Conservation (phyloP, 495 filamentous ascomycete genomes). For the Podospora comata region DNA sequence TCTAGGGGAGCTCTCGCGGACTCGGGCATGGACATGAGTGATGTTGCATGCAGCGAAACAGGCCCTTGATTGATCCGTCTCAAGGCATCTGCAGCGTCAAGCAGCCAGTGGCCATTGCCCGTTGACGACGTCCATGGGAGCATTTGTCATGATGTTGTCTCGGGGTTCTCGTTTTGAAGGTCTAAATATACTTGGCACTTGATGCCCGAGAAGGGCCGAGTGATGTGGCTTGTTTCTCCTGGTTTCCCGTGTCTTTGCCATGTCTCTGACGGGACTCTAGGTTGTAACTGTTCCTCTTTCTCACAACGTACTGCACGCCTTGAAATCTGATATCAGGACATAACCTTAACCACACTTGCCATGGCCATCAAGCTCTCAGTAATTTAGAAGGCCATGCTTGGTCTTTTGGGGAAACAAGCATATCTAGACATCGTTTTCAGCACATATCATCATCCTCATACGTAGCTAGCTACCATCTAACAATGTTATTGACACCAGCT, state of each 20-base stretch:
- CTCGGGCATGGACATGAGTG: not conserved
- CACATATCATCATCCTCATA: too few species aligned
- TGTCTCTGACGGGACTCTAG: not conserved
- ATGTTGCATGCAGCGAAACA: not conserved
- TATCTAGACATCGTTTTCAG: too few species aligned
- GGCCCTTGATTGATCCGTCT: not conserved
- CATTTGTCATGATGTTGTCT: conserved; percentile 5
- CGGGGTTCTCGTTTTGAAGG: not conserved
- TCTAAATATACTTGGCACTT: not conserved
- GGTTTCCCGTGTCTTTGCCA: not conserved
- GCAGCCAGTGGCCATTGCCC: not conserved
- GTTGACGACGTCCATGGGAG: not conserved
- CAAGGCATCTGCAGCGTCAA: not conserved
- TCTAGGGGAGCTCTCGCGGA: not conserved
- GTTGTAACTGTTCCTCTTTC: not conserved
- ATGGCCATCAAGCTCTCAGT: too few species aligned
- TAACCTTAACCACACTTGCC: too few species aligned
- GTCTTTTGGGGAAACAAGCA: too few species aligned
- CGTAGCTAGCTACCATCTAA: too few species aligned
- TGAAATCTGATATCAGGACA: not conserved
- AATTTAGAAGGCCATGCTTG: too few species aligned
- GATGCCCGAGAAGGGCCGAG: not conserved
- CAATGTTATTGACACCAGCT: too few species aligned
- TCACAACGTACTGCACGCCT: not conserved
- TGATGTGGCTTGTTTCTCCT: not conserved